These are phyloP conservation scores for Zea luxurians DNA, from an alignment of 176 grass and related monocot species.

Conservation along the genomic window DNA sequence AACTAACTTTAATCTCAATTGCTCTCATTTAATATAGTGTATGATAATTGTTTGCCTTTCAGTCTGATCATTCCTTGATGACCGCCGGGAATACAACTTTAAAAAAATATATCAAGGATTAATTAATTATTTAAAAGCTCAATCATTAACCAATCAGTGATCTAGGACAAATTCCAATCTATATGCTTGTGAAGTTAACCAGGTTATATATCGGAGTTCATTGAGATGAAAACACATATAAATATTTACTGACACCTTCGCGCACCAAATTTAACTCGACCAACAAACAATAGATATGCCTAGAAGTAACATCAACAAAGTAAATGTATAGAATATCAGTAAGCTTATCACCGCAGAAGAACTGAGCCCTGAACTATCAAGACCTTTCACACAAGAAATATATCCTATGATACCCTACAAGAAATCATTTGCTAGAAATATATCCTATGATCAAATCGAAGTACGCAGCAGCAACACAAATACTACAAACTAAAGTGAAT, in stretches of 20 bases:
- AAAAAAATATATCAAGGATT: no score
- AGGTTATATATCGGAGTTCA: constrained; percentile 16
- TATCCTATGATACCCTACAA: constrained; percentile 79
- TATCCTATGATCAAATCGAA: no score
- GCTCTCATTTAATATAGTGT: no score
- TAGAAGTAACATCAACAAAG: background rate
- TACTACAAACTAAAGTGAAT: no score
- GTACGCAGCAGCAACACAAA: no score
- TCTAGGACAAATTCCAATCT: constrained; percentile 18
- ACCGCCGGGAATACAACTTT: no score
- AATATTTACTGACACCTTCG: background rate
- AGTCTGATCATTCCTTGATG: no score
- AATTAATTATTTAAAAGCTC: no score
- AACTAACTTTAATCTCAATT: no score
- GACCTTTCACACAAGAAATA: constrained; percentile 81
- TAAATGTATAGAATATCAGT: constrained; percentile 10
- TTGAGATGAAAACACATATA: background rate
- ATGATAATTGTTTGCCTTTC: no score
- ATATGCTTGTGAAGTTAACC: background rate
- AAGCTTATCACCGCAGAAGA: constrained; percentile 90
- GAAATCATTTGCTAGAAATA: constrained; percentile 18
- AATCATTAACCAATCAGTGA: no score
- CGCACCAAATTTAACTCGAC: background rate
- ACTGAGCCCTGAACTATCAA: constrained; percentile 96
- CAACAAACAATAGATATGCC: background rate